Conservation (phyloP, 306 rosid genomes). For the Rosa chinensis region DNA sequence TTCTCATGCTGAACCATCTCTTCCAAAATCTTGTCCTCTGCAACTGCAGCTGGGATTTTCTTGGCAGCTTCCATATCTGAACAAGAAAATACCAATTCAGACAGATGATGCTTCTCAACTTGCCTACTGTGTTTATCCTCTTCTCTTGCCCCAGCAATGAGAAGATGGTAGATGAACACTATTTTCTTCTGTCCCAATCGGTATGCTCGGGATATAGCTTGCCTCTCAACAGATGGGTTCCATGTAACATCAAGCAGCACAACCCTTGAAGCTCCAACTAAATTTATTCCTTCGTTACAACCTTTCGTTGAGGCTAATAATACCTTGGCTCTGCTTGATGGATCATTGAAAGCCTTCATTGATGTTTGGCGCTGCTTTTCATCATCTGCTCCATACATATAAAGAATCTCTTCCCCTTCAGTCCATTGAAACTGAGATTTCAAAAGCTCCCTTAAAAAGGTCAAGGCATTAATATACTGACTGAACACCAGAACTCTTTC, state of each 20-base stretch:
- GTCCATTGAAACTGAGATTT: slow-evolving; percentile 43
- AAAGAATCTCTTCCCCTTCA: slow-evolving; percentile 44
- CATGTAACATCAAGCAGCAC: slow-evolving; percentile 65
- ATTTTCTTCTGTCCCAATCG: slow-evolving; percentile 56
- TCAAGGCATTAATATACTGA: slow-evolving; percentile 43
- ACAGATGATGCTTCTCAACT: slow-evolving; percentile 47
- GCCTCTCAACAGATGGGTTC: slow-evolving; percentile 73
- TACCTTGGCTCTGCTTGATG: slow-evolving; percentile 41
- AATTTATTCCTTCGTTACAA: slow-evolving; percentile 60
- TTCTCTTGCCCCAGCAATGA: slow-evolving; percentile 49
- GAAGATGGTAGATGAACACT: slow-evolving; percentile 53
- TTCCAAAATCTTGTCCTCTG: slow-evolving; percentile 51
- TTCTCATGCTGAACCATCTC: slow-evolving; percentile 40
- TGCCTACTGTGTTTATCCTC: slow-evolving; percentile 42
- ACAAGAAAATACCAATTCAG: slow-evolving; percentile 47
- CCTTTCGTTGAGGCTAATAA: slow-evolving; percentile 62
- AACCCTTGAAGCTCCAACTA: slow-evolving; percentile 75
- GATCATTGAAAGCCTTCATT: slow-evolving; percentile 50
- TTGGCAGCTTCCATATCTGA: slow-evolving; percentile 6
- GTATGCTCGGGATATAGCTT: slow-evolving; percentile 63
- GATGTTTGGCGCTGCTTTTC: slow-evolving; percentile 43
- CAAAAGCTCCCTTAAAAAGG: slow-evolving; percentile 39
- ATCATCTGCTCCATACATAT: slow-evolving; percentile 43
- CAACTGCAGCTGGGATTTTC: slow-evolving; percentile 16
- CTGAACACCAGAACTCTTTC: slow-evolving; percentile 73